Percentiles rank a stretch among this genome's conserved stretches.
These are phyloP conservation scores for Calonectria pseudoreteaudii DNA, from an alignment of 2,329 filamentous ascomycete genomes.

Conservation along the genomic window DNA sequence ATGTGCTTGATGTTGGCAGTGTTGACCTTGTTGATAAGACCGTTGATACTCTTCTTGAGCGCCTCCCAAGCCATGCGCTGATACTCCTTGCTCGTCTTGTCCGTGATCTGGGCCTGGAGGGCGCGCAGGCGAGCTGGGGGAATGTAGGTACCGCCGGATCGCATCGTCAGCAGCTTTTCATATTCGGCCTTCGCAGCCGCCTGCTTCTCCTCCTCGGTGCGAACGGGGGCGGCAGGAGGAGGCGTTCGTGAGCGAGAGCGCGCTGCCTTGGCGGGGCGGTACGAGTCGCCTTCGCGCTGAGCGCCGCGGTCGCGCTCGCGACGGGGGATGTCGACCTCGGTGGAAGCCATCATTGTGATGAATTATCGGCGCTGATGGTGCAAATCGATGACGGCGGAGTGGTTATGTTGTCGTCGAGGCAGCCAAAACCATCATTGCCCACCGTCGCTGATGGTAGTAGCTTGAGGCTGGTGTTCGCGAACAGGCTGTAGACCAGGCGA, in stretches of 20 bases:
- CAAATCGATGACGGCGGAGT: constrained; percentile 12
- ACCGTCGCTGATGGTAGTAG: constrained; percentile 24
- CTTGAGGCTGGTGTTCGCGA: constrained; percentile 25
- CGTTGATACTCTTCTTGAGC: constrained; percentile 98
- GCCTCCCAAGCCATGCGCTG: constrained; percentile 99
- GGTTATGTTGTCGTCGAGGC: constrained; percentile 24
- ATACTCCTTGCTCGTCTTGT: constrained; percentile 96
- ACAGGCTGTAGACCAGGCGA: constrained; percentile 20
- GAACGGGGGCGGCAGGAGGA: constrained; percentile 52
- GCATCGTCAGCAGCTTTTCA: constrained; percentile 90
- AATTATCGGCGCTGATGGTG: constrained; percentile 4
- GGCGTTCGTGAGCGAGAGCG: constrained; percentile 47
- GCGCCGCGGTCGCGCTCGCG: constrained; percentile 50
- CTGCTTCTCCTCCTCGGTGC: constrained; percentile 85
- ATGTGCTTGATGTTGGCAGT: constrained; percentile 98
- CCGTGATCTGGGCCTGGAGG: constrained; percentile 95
- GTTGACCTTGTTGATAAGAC: constrained; percentile 99
- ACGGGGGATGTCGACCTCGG: constrained; percentile 55
- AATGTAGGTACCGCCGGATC: constrained; percentile 96
- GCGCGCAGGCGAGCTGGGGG: constrained; percentile 91
- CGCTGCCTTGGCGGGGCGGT: constrained; percentile 55
- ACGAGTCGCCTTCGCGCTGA: constrained; percentile 63
- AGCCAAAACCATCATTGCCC: constrained; percentile 26
- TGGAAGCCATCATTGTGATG: constrained; percentile 56
- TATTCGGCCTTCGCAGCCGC: constrained; percentile 92